Evolutionary conservation across 352 stramenopile genomes (phyloP), one percentile per base, ranked within the genome.

Genomic region (Phytophthora pluvialis): DNA sequence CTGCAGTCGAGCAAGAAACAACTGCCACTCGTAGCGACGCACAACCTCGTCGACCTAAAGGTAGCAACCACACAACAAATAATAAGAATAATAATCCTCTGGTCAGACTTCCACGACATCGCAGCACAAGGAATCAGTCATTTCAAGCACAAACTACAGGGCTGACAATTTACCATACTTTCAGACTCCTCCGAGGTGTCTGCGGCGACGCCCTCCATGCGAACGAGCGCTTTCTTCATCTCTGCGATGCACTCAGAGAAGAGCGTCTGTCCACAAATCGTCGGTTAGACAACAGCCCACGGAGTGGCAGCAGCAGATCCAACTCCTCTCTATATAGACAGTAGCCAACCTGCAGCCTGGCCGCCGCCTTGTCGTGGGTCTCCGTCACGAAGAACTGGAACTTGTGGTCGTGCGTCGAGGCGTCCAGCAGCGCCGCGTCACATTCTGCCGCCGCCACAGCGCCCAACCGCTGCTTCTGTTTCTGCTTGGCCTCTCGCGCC

Each of bases 201-300:
- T 35, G 50, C 31, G 15, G 66, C 51, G 31, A 77, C 13, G 35
- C 35, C 39, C 4, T 83, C 62, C 45, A 83, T 69, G 38, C 69
- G 65, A 29, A 67, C 33, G 1, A 80, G 43, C 15, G 69, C 75
- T 43, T 77, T 79, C 60, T 78, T 73, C 50, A 79, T 75, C 59
- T 83, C 75, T 39, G 61, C 70, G 29, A 77, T 59, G 48, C 75
- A 81, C 48, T 83, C 75, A 26, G 58, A 75, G 32, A 81, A 66
- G 11, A 83, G 29, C 5, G 56, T 73, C 75, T 83, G 32, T 6
- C 16, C 25, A 36, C 28, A 49, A 25, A 43, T 2, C 25, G 15
- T 12, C 9, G 25, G n/a, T 40, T 66, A 29, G 32, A 39, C 32
- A n/a, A n/a, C n/a, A n/a, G n/a, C n/a, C n/a, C n/a, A n/a, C n/a